These are phyloP conservation scores for Annulohypoxylon maeteangense DNA, from an alignment of 495 filamentous ascomycete species.

Conservation along the genomic window DNA sequence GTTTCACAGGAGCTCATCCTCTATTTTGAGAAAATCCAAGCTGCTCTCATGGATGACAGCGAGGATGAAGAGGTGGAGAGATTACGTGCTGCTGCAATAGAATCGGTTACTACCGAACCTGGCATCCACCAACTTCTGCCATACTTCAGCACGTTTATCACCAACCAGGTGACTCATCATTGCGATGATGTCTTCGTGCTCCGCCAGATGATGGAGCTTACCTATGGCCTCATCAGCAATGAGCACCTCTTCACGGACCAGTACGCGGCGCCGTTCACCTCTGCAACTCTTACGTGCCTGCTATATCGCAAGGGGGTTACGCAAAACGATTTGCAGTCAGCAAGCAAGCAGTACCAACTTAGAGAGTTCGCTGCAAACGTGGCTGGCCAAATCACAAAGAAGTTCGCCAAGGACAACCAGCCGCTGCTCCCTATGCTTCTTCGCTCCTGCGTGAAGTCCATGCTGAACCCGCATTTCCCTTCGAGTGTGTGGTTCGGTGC, in stretches of 20 bases:
- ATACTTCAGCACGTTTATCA: conserved; percentile 94
- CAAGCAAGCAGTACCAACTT: conserved; percentile 77
- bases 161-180: conserved; percentile 92
- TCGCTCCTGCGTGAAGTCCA: conserved; percentile 86
- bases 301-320: conserved; percentile 83
- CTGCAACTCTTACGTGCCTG: conserved; percentile 89
- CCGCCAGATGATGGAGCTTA: conserved; percentile 89
- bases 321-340: conserved; percentile 48
- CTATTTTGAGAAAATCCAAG: conserved; percentile 95
- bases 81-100: conserved; percentile 84
- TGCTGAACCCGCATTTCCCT: conserved; percentile 84
- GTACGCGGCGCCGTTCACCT: conserved; percentile 88
- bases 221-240: conserved; percentile 84
- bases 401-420: conserved; percentile 78
- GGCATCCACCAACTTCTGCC: conserved; percentile 94
- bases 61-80: conserved; percentile 73
- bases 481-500: conserved; percentile 88
- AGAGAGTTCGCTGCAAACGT: conserved; percentile 86
- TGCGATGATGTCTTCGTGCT: conserved; percentile 87
- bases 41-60: conserved; percentile 82
- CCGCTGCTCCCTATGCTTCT: conserved; percentile 88
- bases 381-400: conserved; percentile 74
- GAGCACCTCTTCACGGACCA: conserved; percentile 84
- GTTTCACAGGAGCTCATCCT: conserved; percentile 93
- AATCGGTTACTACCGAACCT: conserved; percentile 83